phyloP scores from a whole-genome alignment of 345 rosid species.

The Bruguiera sexangula region DNA sequence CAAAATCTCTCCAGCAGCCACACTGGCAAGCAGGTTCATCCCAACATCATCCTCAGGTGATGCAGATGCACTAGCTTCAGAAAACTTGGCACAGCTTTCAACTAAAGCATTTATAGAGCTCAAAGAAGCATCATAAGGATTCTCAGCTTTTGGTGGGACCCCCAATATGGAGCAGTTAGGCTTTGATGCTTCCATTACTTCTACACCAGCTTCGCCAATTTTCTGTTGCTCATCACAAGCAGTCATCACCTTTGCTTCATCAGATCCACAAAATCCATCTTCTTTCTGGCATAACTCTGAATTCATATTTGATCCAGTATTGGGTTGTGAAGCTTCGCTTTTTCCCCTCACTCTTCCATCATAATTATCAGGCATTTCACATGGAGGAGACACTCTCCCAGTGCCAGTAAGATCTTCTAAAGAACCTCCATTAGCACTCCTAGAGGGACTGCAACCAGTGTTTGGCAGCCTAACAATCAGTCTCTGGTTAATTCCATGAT shows the following conservation, averaged over 20 bases:
- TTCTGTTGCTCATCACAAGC: conserved; percentile 43
- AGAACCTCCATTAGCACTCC: conserved; percentile 62
- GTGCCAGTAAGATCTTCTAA: conserved; percentile 52
- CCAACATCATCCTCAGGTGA: conserved; percentile 79
- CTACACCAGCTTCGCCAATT: conserved; percentile 40
- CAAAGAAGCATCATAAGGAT: conserved; percentile 55
- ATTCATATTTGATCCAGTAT: too few relatives aligned
- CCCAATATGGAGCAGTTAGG: conserved; percentile 38
- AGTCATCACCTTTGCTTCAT: conserved; percentile 43
- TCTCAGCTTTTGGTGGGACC: conserved; percentile 43
- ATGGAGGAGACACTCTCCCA: conserved; percentile 63
- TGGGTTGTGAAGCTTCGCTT: too few relatives aligned
- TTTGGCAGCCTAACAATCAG: conserved; percentile 72
- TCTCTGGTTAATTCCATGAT: conserved; percentile 59
- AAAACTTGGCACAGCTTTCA: conserved; percentile 78
- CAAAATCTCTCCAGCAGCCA: conserved; percentile 83
- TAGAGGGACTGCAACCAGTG: conserved; percentile 70
- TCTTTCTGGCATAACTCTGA: conserved; percentile 26
- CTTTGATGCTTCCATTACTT: conserved; percentile 41
- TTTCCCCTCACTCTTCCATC: conserved; percentile 18
- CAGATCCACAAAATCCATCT: conserved; percentile 37
- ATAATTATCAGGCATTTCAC: conserved; percentile 51
- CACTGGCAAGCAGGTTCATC: conserved; percentile 93
- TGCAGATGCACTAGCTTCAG: conserved; percentile 49
- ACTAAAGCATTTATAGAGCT: conserved; percentile 78